Evolutionary conservation across 2,329 filamentous ascomycete genomes (phyloP).

Genomic region (Claviceps arundinis): DNA sequence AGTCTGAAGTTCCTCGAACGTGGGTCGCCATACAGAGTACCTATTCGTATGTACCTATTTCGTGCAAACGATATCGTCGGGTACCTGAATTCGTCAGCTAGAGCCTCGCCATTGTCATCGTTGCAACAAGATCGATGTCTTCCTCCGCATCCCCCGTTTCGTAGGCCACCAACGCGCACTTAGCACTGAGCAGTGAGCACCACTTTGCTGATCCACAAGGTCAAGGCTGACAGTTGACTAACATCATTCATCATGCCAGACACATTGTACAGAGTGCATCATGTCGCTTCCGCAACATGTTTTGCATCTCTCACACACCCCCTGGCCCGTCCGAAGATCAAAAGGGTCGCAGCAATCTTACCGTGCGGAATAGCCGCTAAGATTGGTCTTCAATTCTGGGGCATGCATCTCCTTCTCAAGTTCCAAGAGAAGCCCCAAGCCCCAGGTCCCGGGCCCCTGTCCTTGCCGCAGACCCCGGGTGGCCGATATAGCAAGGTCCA

Average conservation of each 20-base stretch:
- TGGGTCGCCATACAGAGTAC: neutral
- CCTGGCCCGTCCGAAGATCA: neutral
- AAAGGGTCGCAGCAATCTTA: constrained; percentile 2
- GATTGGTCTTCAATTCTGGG: constrained; percentile 1
- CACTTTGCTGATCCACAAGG: neutral
- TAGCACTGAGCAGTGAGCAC: neutral
- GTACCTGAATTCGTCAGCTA: neutral
- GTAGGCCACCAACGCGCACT: neutral
- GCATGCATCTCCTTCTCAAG: neutral
- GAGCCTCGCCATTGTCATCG: neutral
- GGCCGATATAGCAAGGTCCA: neutral
- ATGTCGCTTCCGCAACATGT: neutral
- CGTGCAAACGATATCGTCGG: too few species aligned
- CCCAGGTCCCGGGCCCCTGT: constrained; percentile 1
- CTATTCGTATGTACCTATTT: too few species aligned
- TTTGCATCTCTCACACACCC: neutral
- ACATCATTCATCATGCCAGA: neutral
- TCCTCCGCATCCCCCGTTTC: neutral
- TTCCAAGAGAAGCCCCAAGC: neutral
- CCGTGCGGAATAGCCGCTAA: constrained; percentile 3
- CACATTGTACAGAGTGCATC: neutral
- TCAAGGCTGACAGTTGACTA: neutral
- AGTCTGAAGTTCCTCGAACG: neutral
- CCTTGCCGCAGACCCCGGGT: neutral
- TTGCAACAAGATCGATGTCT: neutral